Evolutionary conservation across 2,329 filamentous ascomycete genomes (phyloP), one percentile per base, ranked within the genome.

Genomic region (Trichoderma citrinoviride): DNA sequence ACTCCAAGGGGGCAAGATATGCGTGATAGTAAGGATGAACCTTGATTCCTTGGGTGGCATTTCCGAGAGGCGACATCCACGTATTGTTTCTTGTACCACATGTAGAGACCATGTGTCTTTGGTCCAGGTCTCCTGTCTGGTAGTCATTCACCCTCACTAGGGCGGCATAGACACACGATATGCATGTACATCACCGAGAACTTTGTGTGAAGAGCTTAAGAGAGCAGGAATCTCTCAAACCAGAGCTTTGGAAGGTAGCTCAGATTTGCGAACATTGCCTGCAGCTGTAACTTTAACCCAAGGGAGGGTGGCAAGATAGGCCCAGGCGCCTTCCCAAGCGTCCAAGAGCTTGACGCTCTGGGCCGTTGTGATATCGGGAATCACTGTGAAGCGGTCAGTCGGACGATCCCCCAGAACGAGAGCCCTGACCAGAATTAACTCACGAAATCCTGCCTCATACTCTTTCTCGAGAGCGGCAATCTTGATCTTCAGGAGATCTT

Each of bases 321-420:
- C 84, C 94, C 94, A 98, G 27, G 90, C 85, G 4, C 91, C 90
- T 68, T 92, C 90, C 92, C 93, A 98, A 23, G 83, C 81, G 68
- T 86, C 83, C 46, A 98, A 77, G 69, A 85, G 83, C 65, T 82
- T 77, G 58, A 91, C 78, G 69, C 88, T 92, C 54, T 88, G 84
- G 46, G 83, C 81, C 47, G 87, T 83, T 63, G 87, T 85, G 61
- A 97, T 79, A 73, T 97, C 91, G 0, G 94, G 93, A 46, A 96
- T 77, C 66, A 86, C 87, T 89, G 62, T 1, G 19, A 0, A 23
- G 12, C 4, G 2, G 40, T 76, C 29, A 74, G 67, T 2, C 8
- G 15, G 1, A 1, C 23, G 15, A 23, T 7, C 19, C 14, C 21
- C 23, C 14, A 6, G 41, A 23, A 21, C 3, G 7, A 7, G 12